Base-by-base conservation (phyloP, 306 rosid species). In the Casuarina glauca region DNA sequence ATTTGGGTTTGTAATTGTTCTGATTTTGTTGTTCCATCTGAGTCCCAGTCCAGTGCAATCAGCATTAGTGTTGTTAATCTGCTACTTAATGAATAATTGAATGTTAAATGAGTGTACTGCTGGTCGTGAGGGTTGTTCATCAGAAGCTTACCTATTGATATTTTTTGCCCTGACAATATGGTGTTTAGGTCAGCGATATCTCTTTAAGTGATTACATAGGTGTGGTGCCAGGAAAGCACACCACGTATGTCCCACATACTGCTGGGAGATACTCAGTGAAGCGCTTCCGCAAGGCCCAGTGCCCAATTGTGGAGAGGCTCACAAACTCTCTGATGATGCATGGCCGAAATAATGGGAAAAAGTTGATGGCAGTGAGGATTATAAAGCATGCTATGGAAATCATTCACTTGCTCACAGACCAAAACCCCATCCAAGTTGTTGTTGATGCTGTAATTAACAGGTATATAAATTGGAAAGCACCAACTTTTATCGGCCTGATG, bases 161-260 rank as follows among this genome's bases (percentile, higher is more conserved):
- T 66, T n/a, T 8, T 1, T 51, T 51, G 52, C 5, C n/a, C 42
- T 5, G 15, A 8, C 15, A 3, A 44, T 44, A 2, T 36, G 44
- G 6, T 55, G 8, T 77, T 62, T 66, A 82, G 85, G 81, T 77
- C 66, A 77, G 60, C 57, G 85, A 82, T 71, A 82, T 77, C 15
- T 77, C 78, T 17, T 32, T 82, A 74, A 55, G 44, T 64, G 85
- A 82, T 64, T 82, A 82, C 67, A 53, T 76, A 26, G 85, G 85
- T 35, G 81, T 77, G 43, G 72, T 50, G 61, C 39, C 85, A 53
- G 75, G 79, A 70, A 82, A 82, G 82, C 75, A 82, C 48, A 79
- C 85, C 36, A 82, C 79, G 35, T 82, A 77, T 46, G 85, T 73
- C 20, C 82, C 85, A 5, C 85, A 82, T 76, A 82, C 85, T 35